Conservation (phyloP, 192 early-diverging fungal species). For the Phlyctochytrium arcticum region DNA sequence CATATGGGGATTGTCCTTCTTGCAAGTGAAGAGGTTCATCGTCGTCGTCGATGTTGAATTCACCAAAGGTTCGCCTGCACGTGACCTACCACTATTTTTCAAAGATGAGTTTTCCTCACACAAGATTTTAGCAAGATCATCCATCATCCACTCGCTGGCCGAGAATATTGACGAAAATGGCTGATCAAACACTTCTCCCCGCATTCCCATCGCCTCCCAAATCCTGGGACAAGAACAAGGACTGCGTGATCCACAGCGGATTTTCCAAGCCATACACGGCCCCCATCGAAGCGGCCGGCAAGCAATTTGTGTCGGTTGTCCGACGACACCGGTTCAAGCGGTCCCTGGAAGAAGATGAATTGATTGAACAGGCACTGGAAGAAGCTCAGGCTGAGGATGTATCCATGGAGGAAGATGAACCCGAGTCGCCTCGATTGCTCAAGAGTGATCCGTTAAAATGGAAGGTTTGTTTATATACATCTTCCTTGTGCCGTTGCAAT, state of each 20-base stretch:
- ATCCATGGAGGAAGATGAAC: conserved; percentile 70
- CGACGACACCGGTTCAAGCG: conserved; percentile 43
- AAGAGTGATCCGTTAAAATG: conserved; percentile 86
- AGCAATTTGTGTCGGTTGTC: conserved; percentile 36
- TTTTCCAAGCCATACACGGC: conserved; percentile 21
- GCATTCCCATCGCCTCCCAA: conserved; percentile 66
- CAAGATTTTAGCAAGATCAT: too few relatives aligned
- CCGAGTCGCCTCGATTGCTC: conserved; percentile 71
- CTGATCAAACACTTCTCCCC: neutral
- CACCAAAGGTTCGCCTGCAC: too few relatives aligned
- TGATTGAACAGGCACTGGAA: conserved; percentile 41
- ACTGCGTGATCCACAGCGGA: conserved; percentile 34
- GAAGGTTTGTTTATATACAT: conserved; percentile 71
- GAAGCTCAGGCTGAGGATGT: conserved; percentile 57
- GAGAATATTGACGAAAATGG: too few relatives aligned
- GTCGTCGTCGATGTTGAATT: too few relatives aligned
- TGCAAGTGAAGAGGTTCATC: too few relatives aligned
- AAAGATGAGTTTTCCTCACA: too few relatives aligned
- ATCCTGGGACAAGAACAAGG: conserved; percentile 53
- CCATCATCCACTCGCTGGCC: too few relatives aligned
- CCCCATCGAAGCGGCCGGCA: conserved; percentile 47
- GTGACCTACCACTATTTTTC: too few relatives aligned
- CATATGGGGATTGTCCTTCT: too few relatives aligned
- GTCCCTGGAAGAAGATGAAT: conserved; percentile 44
- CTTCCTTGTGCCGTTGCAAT: too few relatives aligned